Evolutionary conservation across 2,329 filamentous ascomycete species (phyloP).

Genomic region (Seiridium cupressi): DNA sequence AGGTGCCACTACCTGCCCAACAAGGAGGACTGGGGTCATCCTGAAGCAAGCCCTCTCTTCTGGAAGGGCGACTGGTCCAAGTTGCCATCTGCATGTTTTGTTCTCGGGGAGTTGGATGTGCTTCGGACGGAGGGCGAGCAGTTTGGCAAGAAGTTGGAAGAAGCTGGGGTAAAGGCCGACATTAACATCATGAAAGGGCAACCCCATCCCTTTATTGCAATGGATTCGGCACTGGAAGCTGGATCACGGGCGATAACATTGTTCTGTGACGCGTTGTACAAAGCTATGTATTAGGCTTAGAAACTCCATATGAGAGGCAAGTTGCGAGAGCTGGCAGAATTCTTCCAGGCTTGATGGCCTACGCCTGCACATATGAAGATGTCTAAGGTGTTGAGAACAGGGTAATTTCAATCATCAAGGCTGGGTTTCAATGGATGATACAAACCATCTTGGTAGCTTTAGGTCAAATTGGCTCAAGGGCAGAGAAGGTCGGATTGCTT

Average conservation of each 20-base stretch:
- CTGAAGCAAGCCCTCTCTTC: slow-evolving; percentile 54
- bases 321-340: too few relatives aligned
- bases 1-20: slow-evolving; percentile 55
- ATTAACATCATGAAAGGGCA: slow-evolving; percentile 51
- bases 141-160: slow-evolving; percentile 45
- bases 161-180: slow-evolving; percentile 45
- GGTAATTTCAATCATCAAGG: too few relatives aligned
- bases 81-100: slow-evolving; percentile 49
- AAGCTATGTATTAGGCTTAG: slow-evolving; percentile 13
- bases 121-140: slow-evolving; percentile 51
- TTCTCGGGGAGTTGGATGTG: slow-evolving; percentile 57
- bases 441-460: too few relatives aligned
- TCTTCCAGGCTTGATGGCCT: too few relatives aligned
- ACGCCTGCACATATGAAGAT: too few relatives aligned
- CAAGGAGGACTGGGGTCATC: slow-evolving; percentile 39
- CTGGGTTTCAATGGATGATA: too few relatives aligned
- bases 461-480: too few relatives aligned
- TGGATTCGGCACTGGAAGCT: slow-evolving; percentile 53
- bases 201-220: slow-evolving; percentile 58
- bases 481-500: too few relatives aligned
- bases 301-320: too few relatives aligned
- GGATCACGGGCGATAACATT: slow-evolving; percentile 48
- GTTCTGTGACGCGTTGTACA: slow-evolving; percentile 29
- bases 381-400: too few relatives aligned
- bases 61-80: slow-evolving; percentile 47